Evolutionary conservation across 805 yeast species (phyloP).

Genomic region (Ogataea trehalophila): DNA sequence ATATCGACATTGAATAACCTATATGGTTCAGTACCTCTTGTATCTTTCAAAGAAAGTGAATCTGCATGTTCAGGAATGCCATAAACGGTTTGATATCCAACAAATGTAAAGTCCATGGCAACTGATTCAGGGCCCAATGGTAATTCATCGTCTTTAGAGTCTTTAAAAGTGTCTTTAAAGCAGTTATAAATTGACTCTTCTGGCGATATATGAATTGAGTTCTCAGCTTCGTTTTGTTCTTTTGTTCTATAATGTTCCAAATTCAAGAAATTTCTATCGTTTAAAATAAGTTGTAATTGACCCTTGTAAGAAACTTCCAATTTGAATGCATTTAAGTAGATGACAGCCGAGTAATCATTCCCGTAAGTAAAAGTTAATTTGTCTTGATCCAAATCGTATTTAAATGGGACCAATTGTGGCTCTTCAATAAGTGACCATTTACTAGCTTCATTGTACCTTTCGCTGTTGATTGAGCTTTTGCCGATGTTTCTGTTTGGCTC

Average conservation of each 20-base stretch:
- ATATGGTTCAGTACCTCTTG: slow-evolving; percentile 66
- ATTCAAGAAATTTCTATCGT: slow-evolving; percentile 68
- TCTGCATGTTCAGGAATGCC: slow-evolving; percentile 99
- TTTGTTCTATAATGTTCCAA: slow-evolving; percentile 71
- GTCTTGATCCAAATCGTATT: slow-evolving; percentile 20
- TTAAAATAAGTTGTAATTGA: slow-evolving; percentile 49
- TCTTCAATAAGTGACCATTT: slow-evolving; percentile 48
- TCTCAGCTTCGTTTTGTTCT: slow-evolving; percentile 33
- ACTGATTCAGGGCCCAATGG: slow-evolving; percentile 89
- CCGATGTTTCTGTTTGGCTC: slow-evolving; percentile 44
- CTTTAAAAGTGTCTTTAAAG: slow-evolving; percentile 69
- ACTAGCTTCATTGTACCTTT: slow-evolving; percentile 57
- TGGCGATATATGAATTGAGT: slow-evolving; percentile 39
- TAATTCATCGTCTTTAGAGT: slow-evolving; percentile 56
- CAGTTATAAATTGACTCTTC: slow-evolving; percentile 62
- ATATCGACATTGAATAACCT: slow-evolving; percentile 90
- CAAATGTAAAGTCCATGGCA: slow-evolving; percentile 69
- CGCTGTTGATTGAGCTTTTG: slow-evolving; percentile 24
- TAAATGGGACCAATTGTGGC: slow-evolving; percentile 20
- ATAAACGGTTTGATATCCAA: slow-evolving; percentile 58
- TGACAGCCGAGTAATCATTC: slow-evolving; percentile 35
- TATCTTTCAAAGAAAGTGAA: slow-evolving; percentile 65
- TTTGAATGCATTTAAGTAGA: slow-evolving; percentile 46
- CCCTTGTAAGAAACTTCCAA: slow-evolving; percentile 44
- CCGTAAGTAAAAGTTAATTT: slow-evolving; percentile 33